Base-by-base conservation (phyloP, 2,329 filamentous ascomycete genomes). In the Reticulascus tulasneorum region DNA sequence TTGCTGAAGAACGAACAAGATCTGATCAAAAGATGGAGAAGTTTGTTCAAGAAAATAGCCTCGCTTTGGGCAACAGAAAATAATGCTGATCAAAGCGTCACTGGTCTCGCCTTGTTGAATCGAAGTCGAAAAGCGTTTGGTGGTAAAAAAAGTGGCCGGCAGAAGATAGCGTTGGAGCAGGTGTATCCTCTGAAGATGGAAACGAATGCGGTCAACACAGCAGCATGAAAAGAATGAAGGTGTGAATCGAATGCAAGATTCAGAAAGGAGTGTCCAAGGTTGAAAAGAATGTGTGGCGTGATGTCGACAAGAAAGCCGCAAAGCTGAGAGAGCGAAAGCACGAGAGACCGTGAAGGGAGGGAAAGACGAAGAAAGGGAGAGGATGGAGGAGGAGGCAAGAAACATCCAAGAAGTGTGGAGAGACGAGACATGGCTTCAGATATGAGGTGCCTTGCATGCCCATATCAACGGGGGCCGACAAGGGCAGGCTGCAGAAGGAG, bases 151-250 rank as follows among this genome's bases (percentile, higher is more conserved):
- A n/a, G n/a, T n/a, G n/a, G n/a, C n/a, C n/a, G n/a, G n/a, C n/a
- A n/a, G n/a, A n/a, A n/a, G n/a, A n/a, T n/a, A n/a, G n/a, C n/a
- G n/a, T n/a, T n/a, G n/a, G n/a, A n/a, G n/a, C n/a, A n/a, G n/a
- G n/a, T n/a, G n/a, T n/a, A n/a, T 20, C 27, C 25, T 36, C 33
- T 29, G 33, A 36, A n/a, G 18, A 19, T 9, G 33, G 37, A 46
- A 41, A 36, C 27, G 37, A 34, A 44, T 46, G 44, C 41, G 44
- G 35, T 46, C 44, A 46, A 46, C 44, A 46, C 44, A 43, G 35
- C 32, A 29, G 27, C 18, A 36, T 20, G 31, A 37, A 40, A 27
- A 37, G 33, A 42, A 40, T 32, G 40, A 42, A 40, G 13, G 40
- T 37, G 32, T 11, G 26, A 29, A 32, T 22, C 27, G 34, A 44